Base-by-base conservation (phyloP, 805 yeast species). In the Sugiyamaella marilandica region DNA sequence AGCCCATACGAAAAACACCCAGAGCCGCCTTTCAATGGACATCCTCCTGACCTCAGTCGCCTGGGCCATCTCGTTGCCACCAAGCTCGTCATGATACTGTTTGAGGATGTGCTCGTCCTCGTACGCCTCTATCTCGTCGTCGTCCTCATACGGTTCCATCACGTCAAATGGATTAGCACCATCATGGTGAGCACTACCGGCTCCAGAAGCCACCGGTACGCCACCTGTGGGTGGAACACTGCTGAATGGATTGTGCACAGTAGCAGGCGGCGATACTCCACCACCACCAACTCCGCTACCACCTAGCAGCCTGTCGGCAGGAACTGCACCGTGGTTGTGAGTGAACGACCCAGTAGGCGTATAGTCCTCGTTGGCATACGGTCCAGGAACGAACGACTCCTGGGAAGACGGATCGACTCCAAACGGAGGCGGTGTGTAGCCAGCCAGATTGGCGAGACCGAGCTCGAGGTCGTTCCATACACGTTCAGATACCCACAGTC, bases 1-100 rank as follows among this genome's bases (percentile, higher is more conserved):
- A n/a, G 57, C 14, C 75, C 76, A 72, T 21, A 71, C 75, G 34
- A 73, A 55, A 10, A 57, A 49, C 2, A 71, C 70, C 76, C 76
- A 72, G 9, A 59, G 43, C 36, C 65, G 61, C 9, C 76, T 61
- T 36, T 60, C 59, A 0, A 59, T 45, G 1, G 74, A 58, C 50
- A 62, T 66, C 11, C 54, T 50, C 21, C 59, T 58, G 7, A 70
- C 69, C 46, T 69, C 70, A 5, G 69, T 50, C 21, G 59, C 62
- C 19, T 62, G 59, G 1, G 66, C 68, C 2, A 58, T 61, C 10
- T 62, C 62, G n/a, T 60, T 64, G 16, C 62, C 57, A 51, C 70
- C 80, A 53, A 60, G 51, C 14, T 65, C 59, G 59, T 39, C 41
- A 18, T 34, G 41, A 18, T 34, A 47, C 14, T 47, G 45, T 16